phyloP scores from a whole-genome alignment of 1,284 basidiomycete genomes.

The Veloporphyrellus conicus region DNA sequence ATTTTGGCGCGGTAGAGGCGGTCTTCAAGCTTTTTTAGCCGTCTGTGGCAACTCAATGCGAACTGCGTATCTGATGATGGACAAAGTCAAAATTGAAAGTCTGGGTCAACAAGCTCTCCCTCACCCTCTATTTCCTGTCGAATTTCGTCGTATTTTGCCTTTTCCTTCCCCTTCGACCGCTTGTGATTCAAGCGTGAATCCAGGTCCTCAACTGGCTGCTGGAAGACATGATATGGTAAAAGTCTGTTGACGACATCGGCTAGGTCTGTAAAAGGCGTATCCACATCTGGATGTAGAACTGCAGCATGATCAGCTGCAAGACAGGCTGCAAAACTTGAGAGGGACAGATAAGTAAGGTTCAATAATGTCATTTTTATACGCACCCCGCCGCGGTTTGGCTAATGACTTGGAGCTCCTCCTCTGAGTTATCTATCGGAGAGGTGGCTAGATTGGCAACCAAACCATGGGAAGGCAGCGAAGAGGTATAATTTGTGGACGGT shows the following conservation, averaged over 20 bases:
- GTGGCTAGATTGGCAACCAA: conserved; percentile 8
- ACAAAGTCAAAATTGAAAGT: background rate
- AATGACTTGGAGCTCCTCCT: conserved; percentile 39
- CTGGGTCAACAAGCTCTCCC: background rate
- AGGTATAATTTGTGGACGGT: conserved; percentile 25
- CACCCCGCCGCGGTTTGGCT: conserved; percentile 49
- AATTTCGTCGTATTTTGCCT: conserved; percentile 41
- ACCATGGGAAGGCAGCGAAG: conserved; percentile 6
- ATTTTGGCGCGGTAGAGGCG: conserved; percentile 54
- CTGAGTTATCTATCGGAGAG: conserved; percentile 22
- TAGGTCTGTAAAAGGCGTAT: conserved; percentile 59
- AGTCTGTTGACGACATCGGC: conserved; percentile 61
- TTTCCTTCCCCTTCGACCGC: conserved; percentile 58
- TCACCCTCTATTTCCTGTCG: conserved; percentile 53
- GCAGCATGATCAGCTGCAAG: conserved; percentile 59
- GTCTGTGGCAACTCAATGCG: conserved; percentile 60
- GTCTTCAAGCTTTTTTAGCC: conserved; percentile 50
- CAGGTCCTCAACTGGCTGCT: conserved; percentile 65
- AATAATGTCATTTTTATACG: conserved; percentile 8
- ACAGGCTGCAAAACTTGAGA: conserved; percentile 49
- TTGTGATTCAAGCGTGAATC: conserved; percentile 26
- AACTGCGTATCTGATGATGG: conserved; percentile 54
- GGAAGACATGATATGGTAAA: conserved; percentile 73
- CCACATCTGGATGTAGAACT: conserved; percentile 59
- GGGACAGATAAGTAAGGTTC: conserved; percentile 17